Percentiles rank a stretch among this genome's conserved stretches.
These are phyloP conservation scores for Penicillium soppii DNA, from an alignment of 495 filamentous ascomycete genomes.

Conservation along the genomic window DNA sequence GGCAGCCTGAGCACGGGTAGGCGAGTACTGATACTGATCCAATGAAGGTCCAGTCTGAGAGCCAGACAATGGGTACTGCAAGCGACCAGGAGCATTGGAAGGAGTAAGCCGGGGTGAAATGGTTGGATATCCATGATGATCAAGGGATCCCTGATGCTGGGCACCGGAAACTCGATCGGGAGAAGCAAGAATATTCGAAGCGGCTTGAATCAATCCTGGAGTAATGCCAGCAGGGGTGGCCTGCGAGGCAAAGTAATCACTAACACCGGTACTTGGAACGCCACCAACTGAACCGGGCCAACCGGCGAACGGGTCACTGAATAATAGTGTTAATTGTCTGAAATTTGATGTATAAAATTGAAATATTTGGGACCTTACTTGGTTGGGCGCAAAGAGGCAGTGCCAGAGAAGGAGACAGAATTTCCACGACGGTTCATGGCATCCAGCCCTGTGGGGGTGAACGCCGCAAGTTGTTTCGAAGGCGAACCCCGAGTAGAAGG, in stretches of 20 bases:
- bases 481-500: not conserved
- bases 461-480: not conserved
- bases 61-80: too few species aligned
- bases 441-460: not conserved
- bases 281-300: not conserved
- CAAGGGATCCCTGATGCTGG: too few species aligned
- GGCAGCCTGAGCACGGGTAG: not conserved
- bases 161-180: too few species aligned
- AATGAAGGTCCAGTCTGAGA: too few species aligned
- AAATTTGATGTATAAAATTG: not conserved
- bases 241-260: not conserved
- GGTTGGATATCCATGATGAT: too few species aligned
- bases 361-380: not conserved
- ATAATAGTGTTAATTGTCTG: not conserved
- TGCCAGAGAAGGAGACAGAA: not conserved
- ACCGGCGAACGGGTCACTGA: not conserved
- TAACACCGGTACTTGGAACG: too few species aligned
- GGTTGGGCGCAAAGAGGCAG: not conserved
- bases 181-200: too few species aligned
- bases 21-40: too few species aligned
- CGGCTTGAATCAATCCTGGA: too few species aligned
- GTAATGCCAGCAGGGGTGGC: not conserved
- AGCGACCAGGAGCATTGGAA: too few species aligned
- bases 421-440: not conserved
- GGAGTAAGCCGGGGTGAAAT: too few species aligned